A percentile compares a stretch with the other conserved stretches of the same genome.
Evolutionary conservation across 2,329 filamentous ascomycete genomes (phyloP).

Genomic region (Claviceps maximensis): DNA sequence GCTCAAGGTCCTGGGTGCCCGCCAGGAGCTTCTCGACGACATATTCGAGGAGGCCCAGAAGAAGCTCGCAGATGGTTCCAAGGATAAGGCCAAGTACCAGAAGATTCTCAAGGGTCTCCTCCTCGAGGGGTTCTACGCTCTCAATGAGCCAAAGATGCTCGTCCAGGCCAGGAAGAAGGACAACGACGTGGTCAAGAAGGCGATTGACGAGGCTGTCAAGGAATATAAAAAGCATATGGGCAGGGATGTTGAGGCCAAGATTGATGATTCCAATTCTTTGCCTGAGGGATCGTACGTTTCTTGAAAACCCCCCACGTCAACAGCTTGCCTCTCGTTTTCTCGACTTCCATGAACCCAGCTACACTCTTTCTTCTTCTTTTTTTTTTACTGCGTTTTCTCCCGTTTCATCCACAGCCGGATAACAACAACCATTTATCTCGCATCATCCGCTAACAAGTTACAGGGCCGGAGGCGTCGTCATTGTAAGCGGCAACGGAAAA

Average conservation of each 20-base stretch:
- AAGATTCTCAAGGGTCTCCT: slow-evolving; percentile 65
- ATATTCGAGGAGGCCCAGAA: slow-evolving; percentile 73
- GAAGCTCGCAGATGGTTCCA: slow-evolving; percentile 51
- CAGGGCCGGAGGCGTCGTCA: slow-evolving; percentile 71
- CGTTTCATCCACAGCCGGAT: too few species aligned
- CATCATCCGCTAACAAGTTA: neutral
- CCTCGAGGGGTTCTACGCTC: slow-evolving; percentile 78
- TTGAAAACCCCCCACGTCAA: neutral
- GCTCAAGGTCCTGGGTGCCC: slow-evolving; percentile 71
- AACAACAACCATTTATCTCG: neutral
- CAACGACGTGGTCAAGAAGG: slow-evolving; percentile 60
- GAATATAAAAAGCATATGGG: slow-evolving; percentile 74
- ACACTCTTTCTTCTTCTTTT: too few species aligned
- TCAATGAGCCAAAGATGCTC: slow-evolving; percentile 66
- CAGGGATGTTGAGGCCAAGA: slow-evolving; percentile 52
- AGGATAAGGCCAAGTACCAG: slow-evolving; percentile 64
- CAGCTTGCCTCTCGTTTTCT: neutral
- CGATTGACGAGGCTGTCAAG: slow-evolving; percentile 59
- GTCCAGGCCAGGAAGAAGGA: slow-evolving; percentile 72
- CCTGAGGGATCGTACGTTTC: slow-evolving; percentile 68
- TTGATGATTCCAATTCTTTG: slow-evolving; percentile 69
- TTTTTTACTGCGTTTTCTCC: neutral
- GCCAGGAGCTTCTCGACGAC: slow-evolving; percentile 81
- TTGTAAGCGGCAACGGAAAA: slow-evolving; percentile 76
- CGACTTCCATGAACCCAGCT: too few species aligned